Conservation (phyloP, 2,329 filamentous ascomycete genomes). For the Stemphylium vesicarium region DNA sequence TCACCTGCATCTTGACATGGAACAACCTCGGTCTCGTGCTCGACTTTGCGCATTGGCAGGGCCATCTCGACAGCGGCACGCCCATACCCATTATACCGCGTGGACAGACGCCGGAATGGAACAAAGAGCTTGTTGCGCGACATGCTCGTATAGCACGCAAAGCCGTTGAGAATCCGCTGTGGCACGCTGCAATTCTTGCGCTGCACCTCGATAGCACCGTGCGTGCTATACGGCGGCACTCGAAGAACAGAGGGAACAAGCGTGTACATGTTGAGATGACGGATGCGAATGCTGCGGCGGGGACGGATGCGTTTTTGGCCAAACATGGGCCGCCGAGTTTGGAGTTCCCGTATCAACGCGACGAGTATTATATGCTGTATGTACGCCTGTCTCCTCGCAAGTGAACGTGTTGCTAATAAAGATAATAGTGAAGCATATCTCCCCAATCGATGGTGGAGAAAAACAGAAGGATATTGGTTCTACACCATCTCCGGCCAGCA, state of each 20-base stretch:
- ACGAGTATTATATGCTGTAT: conserved; percentile 64
- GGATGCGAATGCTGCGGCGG: conserved; percentile 53
- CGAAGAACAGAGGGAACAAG: conserved; percentile 57
- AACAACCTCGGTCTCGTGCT: conserved; percentile 61
- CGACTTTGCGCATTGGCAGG: conserved; percentile 65
- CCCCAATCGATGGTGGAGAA: conserved; percentile 62
- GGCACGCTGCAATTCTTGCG: conserved; percentile 59
- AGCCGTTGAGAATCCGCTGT: conserved; percentile 57
- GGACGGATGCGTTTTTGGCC: conserved; percentile 60
- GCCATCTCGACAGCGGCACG: conserved; percentile 57
- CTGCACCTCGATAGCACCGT: conserved; percentile 57
- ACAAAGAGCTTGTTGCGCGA: conserved; percentile 52
- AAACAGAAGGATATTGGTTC: conserved; percentile 55
- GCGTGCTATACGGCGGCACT: conserved; percentile 55
- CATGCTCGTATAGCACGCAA: conserved; percentile 55
- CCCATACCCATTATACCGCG: conserved; percentile 61
- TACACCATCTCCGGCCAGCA: conserved; percentile 53
- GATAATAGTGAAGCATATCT: conserved; percentile 57
- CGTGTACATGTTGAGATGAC: conserved; percentile 56
- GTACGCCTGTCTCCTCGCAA: conserved; percentile 18
- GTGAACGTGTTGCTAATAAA: background rate
- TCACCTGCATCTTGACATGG: conserved; percentile 64
- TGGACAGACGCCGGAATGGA: conserved; percentile 59
- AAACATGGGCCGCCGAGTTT: conserved; percentile 59
- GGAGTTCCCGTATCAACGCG: conserved; percentile 62